Evolutionary conservation across 106 monocot species (phyloP).

Genomic region (Dioscorea dumetorum): DNA sequence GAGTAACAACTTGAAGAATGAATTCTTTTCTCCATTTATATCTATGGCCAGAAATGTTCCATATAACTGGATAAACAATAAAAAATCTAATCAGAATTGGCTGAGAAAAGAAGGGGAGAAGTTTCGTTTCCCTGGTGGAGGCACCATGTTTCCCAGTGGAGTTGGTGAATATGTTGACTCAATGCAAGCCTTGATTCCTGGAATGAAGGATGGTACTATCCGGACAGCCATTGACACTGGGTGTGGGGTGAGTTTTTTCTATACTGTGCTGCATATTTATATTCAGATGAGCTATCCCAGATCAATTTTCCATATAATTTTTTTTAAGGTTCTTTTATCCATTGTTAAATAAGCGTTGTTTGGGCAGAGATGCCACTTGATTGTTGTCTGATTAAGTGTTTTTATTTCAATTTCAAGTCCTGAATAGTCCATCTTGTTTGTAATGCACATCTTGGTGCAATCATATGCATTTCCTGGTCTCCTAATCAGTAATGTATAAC

Average conservation of each 20-base stretch:
- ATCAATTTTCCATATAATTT: too few species aligned
- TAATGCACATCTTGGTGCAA: too few species aligned
- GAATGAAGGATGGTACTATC: slow-evolving; percentile 80
- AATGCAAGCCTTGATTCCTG: slow-evolving; percentile 71
- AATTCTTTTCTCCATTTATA: not conserved
- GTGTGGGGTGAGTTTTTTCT: slow-evolving; percentile 56
- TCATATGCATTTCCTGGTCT: too few species aligned
- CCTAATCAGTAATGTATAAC: too few species aligned
- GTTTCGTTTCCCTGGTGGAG: slow-evolving; percentile 79
- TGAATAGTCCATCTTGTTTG: too few species aligned
- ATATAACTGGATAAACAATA: slow-evolving; percentile 81
- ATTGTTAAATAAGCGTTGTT: too few species aligned
- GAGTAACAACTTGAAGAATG: not conserved
- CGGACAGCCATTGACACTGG: slow-evolving; percentile 92
- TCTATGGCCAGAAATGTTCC: slow-evolving; percentile 60
- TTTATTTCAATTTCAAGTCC: too few species aligned
- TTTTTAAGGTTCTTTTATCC: too few species aligned
- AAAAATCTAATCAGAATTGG: slow-evolving; percentile 88
- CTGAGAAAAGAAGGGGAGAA: slow-evolving; percentile 74
- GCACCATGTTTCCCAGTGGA: slow-evolving; percentile 85
- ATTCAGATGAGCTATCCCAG: too few species aligned
- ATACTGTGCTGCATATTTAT: too few species aligned
- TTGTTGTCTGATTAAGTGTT: too few species aligned
- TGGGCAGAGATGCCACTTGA: too few species aligned
- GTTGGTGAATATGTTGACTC: slow-evolving; percentile 67